These are phyloP conservation scores for Mycena crocata DNA, from an alignment of 768 basidiomycete species.

Conservation along the genomic window DNA sequence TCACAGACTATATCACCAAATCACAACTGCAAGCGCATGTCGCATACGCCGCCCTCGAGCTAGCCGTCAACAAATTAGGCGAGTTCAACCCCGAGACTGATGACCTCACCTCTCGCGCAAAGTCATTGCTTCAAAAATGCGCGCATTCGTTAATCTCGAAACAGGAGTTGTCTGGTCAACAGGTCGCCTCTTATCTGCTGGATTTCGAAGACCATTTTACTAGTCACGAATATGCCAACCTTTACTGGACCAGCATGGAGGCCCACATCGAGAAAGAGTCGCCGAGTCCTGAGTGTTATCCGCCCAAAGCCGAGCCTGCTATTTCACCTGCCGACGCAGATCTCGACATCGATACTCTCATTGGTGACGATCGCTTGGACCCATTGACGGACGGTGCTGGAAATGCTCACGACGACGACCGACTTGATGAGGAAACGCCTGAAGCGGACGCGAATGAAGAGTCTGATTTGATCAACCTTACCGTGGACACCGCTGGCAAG, in stretches of 20 bases:
- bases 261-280: background rate
- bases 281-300: background rate
- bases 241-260: background rate
- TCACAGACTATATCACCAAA: conserved; percentile 4
- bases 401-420: too few species aligned
- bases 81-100: background rate
- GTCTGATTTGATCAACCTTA: background rate
- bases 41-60: background rate
- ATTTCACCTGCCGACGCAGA: too few species aligned
- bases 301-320: too few species aligned
- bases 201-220: background rate
- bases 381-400: too few species aligned
- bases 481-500: background rate
- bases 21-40: background rate
- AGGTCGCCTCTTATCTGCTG: background rate
- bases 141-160: background rate
- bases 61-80: background rate
- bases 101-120: background rate
- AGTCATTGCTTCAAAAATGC: background rate
- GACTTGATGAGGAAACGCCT: too few species aligned
- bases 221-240: background rate
- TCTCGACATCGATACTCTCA: too few species aligned
- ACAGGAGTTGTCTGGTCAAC: background rate
- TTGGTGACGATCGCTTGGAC: too few species aligned
- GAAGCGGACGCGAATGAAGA: too few species aligned